A percentile compares a stretch with the other conserved stretches of the same genome.
phyloP scores from a whole-genome alignment of 1,284 basidiomycete species.

The Sporisorium graminicola region DNA sequence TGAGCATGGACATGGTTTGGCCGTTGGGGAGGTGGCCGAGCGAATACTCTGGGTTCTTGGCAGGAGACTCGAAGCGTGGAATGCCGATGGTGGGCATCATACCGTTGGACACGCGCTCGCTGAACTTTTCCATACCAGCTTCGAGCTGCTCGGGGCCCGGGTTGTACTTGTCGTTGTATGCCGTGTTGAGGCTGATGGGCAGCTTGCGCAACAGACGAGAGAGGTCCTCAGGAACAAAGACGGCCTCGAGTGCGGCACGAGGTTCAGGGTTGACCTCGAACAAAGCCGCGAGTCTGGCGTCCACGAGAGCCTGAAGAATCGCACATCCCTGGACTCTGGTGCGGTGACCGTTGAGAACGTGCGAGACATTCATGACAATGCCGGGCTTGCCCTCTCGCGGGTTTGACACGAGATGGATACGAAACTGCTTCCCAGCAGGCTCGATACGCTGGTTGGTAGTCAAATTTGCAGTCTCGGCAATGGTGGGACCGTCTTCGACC shows the following conservation, averaged over 20 bases:
- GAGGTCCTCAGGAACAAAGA: constrained; percentile 28
- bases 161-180: constrained; percentile 19
- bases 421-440: constrained; percentile 33
- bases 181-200: constrained; percentile 33
- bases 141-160: constrained; percentile 14
- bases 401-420: constrained; percentile 19
- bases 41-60: constrained; percentile 1
- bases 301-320: constrained; percentile 19
- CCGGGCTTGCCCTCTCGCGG: constrained; percentile 9
- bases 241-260: constrained; percentile 12
- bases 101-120: constrained; percentile 18
- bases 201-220: constrained; percentile 18
- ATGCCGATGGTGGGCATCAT: constrained; percentile 27
- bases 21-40: constrained; percentile 13
- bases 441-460: constrained; percentile 26
- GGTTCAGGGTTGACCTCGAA: constrained; percentile 1
- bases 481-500: constrained; percentile 27
- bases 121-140: constrained; percentile 20
- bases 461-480: constrained; percentile 13
- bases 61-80: constrained; percentile 19
- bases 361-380: constrained; percentile 31
- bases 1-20: constrained; percentile 26
- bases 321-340: constrained; percentile 10
- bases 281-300: constrained; percentile 5
- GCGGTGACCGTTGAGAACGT: constrained; percentile 35